These are phyloP conservation scores for Candida easanensis DNA, from an alignment of 805 yeast species.

Conservation along the genomic window DNA sequence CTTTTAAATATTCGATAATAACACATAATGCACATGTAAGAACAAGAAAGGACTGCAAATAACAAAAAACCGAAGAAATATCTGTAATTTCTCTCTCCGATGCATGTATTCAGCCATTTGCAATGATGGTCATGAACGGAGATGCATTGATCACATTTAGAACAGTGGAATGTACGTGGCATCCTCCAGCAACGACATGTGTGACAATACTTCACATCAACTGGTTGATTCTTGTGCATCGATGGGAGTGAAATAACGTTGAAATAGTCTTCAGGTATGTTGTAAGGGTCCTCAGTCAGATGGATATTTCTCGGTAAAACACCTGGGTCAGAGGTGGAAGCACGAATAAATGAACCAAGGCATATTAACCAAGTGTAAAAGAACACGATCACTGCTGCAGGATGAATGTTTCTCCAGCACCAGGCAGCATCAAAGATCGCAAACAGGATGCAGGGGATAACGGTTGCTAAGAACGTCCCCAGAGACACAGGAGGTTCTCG, in stretches of 20 bases:
- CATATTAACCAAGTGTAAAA: constrained; percentile 55
- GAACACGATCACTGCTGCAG: constrained; percentile 54
- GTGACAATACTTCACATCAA: constrained; percentile 53
- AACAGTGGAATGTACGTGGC: constrained; percentile 74
- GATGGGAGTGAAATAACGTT: constrained; percentile 50
- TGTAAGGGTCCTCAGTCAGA: constrained; percentile 37
- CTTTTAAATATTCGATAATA: constrained; percentile 32
- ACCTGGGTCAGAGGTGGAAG: constrained; percentile 70
- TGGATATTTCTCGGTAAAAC: constrained; percentile 64
- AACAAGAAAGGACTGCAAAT: constrained; percentile 31
- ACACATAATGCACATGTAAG: constrained; percentile 29
- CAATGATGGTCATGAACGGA: constrained; percentile 37
- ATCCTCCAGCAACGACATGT: constrained; percentile 75
- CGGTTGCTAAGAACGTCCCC: constrained; percentile 31
- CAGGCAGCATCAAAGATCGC: constrained; percentile 40
- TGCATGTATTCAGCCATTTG: constrained; percentile 67
- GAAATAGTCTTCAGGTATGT: constrained; percentile 57
- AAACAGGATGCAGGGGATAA: constrained; percentile 52
- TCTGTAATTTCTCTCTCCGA: constrained; percentile 70
- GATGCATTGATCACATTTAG: constrained; percentile 64
- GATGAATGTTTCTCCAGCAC: constrained; percentile 55
- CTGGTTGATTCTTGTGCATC: constrained; percentile 19
- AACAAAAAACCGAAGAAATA: constrained; percentile 54
- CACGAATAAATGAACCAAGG: constrained; percentile 46
- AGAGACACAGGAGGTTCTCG: constrained; percentile 40